Percentiles rank a stretch among this genome's conserved stretches.
phyloP scores from a whole-genome alignment of 352 stramenopile species.

The Phytophthora constricta region DNA sequence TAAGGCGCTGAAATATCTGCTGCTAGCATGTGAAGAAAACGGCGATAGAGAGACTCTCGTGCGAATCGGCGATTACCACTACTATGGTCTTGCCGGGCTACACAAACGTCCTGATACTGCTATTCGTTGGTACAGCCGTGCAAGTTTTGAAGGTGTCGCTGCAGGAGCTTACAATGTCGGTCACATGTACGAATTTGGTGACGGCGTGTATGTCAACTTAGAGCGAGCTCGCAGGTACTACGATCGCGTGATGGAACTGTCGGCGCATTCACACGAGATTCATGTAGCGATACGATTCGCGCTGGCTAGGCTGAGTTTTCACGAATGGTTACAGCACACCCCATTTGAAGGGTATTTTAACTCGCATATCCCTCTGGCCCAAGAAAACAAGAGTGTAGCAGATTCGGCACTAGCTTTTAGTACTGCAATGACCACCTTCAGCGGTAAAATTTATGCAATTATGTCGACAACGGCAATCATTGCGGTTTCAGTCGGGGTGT shows the following conservation, averaged over 20 bases:
- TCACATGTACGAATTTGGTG: conserved; percentile 74
- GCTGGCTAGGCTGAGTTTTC: conserved; percentile 39
- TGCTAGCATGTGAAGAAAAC: conserved; percentile 41
- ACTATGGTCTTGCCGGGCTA: conserved; percentile 67
- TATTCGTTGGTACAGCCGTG: conserved; percentile 73
- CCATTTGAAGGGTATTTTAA: conserved; percentile 28
- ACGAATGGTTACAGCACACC: conserved; percentile 39
- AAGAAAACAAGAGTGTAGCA: conserved; percentile 18
- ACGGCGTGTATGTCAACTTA: conserved; percentile 55
- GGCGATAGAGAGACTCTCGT: conserved; percentile 67
- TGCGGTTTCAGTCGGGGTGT: conserved; percentile 24
- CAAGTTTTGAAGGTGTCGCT: conserved; percentile 63
- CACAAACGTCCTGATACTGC: conserved; percentile 41
- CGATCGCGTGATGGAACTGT: conserved; percentile 56
- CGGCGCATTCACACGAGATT: conserved; percentile 32
- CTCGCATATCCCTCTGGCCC: conserved; percentile 4
- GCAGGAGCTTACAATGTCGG: conserved; percentile 78
- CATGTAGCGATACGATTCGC: conserved; percentile 49
- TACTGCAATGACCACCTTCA: conserved; percentile 14
- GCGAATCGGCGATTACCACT: conserved; percentile 80
- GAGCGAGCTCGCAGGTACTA: conserved; percentile 73
- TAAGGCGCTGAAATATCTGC: conserved; percentile 51
- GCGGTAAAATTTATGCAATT: conserved; percentile 14
- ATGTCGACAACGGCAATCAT: conserved; percentile 29
- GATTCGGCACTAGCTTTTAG: conserved; percentile 16